Evolutionary conservation across 345 rosid genomes (phyloP), one percentile per base, ranked within the genome.

Genomic region (Mallotus nudiflorus): DNA sequence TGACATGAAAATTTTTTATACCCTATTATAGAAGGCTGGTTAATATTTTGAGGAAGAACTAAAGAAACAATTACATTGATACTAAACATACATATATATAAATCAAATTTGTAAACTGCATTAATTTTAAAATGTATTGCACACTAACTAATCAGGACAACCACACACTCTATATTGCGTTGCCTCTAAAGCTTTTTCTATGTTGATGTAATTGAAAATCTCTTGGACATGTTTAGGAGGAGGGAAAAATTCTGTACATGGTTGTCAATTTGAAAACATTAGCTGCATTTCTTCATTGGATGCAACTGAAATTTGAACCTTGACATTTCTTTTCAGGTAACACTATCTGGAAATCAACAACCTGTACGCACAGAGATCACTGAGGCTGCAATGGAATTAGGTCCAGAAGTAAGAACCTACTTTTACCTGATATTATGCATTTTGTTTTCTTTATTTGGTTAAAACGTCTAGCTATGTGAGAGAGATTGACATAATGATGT

Each of bases 341-440:
- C 96, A 37, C 75, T 94, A 60, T 82, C 97, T 52, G 96, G 96
- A 63, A 91, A 94, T 75, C 98, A 91, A 79, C 97, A 88, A 78
- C 97, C 96, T 19, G 68, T 89, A 48, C 96, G 97, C 45, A 88
- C 90, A 49, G 97, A 94, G 84, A 91, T 94, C 62, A 91, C 96
- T 8, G 97, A 91, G 80, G 98, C 97, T 57, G 97, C 98, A 63
- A 89, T 88, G 97, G 96, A 94, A 73, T 76, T 91, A 58, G 98
- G 96, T 55, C 53, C 97, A 20, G 86, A 93, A 74, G 96, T 91
- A 73, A 89, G 93, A 82, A 33, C 18, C 40, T 0, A 49, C n/a
- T 4, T 35, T 24, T 57, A 18, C 20, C 51, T 44, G 18, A 57
- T 67, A 44, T 55, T 28, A 5, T 57, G 9, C 15, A 59, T 59